A percentile compares a stretch with the other conserved stretches of the same genome.
phyloP scores from a whole-genome alignment of 208 protist species.

The Trypanosoma congolense region DNA sequence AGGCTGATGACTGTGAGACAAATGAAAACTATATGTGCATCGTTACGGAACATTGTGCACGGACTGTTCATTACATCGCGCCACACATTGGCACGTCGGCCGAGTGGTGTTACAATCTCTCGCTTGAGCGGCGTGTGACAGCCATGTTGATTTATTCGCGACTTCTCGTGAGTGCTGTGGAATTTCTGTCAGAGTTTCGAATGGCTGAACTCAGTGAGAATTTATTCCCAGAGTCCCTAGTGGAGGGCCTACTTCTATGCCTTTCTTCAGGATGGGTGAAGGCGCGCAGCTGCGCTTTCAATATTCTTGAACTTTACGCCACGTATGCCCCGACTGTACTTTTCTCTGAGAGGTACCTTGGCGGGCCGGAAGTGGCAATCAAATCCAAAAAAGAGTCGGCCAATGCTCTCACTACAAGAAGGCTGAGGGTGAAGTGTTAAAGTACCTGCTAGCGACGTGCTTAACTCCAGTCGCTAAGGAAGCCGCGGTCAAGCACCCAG shows the following conservation, averaged over 20 bases:
- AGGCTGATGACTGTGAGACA: constrained; percentile 6
- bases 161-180: constrained; percentile 27
- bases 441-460: constrained; percentile 37
- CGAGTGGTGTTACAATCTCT: constrained; percentile 23
- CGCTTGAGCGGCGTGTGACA: constrained; percentile 59
- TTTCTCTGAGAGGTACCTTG: constrained; percentile 16
- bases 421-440: constrained; percentile 61
- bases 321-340: constrained; percentile 27
- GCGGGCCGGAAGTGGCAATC: background rate
- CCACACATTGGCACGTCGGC: constrained; percentile 47
- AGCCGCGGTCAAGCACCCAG: constrained; percentile 10
- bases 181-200: constrained; percentile 13
- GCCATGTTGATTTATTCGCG: constrained; percentile 43
- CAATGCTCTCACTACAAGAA: constrained; percentile 51
- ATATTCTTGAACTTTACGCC: constrained; percentile 46
- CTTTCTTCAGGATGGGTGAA: constrained; percentile 76
- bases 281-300: constrained; percentile 38
- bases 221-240: constrained; percentile 27
- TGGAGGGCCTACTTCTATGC: constrained; percentile 41
- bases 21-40: constrained; percentile 17
- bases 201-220: constrained; percentile 6
- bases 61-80: constrained; percentile 30
- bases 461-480: constrained; percentile 17
- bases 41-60: constrained; percentile 37
- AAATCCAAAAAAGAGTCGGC: constrained; percentile 26